Conservation (phyloP, 495 filamentous ascomycete genomes). For the Terfezia boudieri region DNA sequence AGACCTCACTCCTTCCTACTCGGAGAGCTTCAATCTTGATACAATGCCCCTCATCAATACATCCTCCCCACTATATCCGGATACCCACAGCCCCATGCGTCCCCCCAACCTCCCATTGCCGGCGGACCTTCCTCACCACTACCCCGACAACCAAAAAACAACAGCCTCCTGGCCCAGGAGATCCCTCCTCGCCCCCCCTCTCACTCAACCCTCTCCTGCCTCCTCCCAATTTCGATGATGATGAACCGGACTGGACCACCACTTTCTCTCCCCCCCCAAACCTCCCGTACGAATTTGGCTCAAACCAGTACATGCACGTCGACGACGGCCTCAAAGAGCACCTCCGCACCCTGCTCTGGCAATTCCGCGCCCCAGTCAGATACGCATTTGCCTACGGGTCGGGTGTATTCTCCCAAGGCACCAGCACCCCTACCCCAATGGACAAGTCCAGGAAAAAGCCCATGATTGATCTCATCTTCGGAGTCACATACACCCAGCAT, state of each 20-base stretch:
- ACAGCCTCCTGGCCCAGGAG: no score
- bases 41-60: no score
- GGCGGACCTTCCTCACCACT: no score
- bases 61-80: no score
- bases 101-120: no score
- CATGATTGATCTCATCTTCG: conserved; percentile 99
- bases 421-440: conserved; percentile 15
- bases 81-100: no score
- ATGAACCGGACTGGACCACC: background rate
- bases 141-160: no score
- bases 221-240: background rate
- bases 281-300: conserved; percentile 43
- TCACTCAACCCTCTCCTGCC: background rate
- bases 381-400: conserved; percentile 97
- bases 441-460: conserved; percentile 27
- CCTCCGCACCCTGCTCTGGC: conserved; percentile 69
- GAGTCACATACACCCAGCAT: conserved; percentile 83
- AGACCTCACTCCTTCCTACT: no score
- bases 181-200: no score
- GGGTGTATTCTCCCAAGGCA: conserved; percentile 74
- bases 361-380: conserved; percentile 76
- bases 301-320: conserved; percentile 86
- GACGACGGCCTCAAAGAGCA: conserved; percentile 86
- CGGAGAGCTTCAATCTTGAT: no score
- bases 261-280: background rate